Conservation (phyloP, 495 filamentous ascomycete species). For the Penicillium bialowiezense region DNA sequence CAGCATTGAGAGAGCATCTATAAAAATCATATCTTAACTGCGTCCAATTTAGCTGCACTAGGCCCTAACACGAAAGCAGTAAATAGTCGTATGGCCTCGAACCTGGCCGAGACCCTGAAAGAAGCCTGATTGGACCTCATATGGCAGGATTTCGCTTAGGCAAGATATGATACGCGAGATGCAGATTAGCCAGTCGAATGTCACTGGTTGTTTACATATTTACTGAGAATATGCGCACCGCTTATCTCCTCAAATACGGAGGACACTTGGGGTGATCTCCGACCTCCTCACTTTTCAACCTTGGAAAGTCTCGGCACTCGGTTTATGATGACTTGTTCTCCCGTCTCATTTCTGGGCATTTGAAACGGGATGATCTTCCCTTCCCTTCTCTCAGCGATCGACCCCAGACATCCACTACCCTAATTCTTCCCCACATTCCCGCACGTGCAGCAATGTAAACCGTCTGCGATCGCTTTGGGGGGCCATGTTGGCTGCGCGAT, state of each 20-base stretch:
- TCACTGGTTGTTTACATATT: constrained; percentile 8
- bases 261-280: neutral
- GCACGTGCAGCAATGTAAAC: constrained; percentile 29
- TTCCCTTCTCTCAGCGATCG: constrained; percentile 3
- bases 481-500: constrained; percentile 23
- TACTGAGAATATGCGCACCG: too few relatives aligned
- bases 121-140: neutral
- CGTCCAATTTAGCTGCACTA: too few relatives aligned
- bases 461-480: constrained; percentile 23
- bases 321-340: too few relatives aligned
- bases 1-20: too few relatives aligned
- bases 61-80: too few relatives aligned
- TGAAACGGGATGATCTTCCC: neutral
- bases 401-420: constrained; percentile 7
- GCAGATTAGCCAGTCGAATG: constrained; percentile 3
- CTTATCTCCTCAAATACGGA: neutral
- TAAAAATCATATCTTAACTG: too few relatives aligned
- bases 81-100: neutral
- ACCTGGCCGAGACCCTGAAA: too few relatives aligned
- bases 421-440: constrained; percentile 1
- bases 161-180: neutral
- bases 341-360: too few relatives aligned
- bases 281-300: neutral
- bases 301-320: too few relatives aligned
- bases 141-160: too few relatives aligned